Conservation (phyloP, 139 green algal species). For the Coccomyxa sp. region DNA sequence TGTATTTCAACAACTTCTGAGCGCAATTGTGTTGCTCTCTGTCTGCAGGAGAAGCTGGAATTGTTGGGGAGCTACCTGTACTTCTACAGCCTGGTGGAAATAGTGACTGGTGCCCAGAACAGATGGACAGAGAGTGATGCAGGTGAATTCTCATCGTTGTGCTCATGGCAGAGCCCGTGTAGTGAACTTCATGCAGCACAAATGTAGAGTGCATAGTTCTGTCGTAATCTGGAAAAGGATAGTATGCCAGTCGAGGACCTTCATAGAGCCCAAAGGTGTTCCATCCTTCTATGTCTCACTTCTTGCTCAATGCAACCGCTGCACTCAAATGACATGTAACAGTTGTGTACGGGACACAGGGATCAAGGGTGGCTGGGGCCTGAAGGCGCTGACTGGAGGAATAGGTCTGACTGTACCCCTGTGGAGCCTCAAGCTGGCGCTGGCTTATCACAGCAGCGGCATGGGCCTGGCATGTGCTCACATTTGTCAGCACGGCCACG, state of each 20-base stretch:
- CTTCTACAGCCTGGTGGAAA: constrained; percentile 35
- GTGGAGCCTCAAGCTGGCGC: constrained; percentile 37
- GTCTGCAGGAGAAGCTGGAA: constrained; percentile 45
- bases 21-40: too few species aligned
- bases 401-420: constrained; percentile 28
- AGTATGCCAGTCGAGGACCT: too few species aligned
- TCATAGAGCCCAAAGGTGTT: too few species aligned
- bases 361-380: neutral
- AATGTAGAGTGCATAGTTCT: too few species aligned
- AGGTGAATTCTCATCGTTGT: too few species aligned
- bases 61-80: constrained; percentile 48
- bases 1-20: too few species aligned
- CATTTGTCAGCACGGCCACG: neutral
- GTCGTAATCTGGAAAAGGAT: too few species aligned
- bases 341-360: too few species aligned
- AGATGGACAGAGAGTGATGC: too few species aligned
- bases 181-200: too few species aligned
- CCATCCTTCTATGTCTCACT: neutral
- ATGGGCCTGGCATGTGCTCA: constrained; percentile 1
- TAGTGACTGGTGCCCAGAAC: neutral
- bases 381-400: constrained; percentile 2
- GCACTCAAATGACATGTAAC: too few species aligned
- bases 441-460: constrained; percentile 26
- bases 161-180: too few species aligned
- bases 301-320: neutral